Evolutionary conservation across 768 basidiomycete species (phyloP).

Genomic region (Leucocoprinus leucothites): DNA sequence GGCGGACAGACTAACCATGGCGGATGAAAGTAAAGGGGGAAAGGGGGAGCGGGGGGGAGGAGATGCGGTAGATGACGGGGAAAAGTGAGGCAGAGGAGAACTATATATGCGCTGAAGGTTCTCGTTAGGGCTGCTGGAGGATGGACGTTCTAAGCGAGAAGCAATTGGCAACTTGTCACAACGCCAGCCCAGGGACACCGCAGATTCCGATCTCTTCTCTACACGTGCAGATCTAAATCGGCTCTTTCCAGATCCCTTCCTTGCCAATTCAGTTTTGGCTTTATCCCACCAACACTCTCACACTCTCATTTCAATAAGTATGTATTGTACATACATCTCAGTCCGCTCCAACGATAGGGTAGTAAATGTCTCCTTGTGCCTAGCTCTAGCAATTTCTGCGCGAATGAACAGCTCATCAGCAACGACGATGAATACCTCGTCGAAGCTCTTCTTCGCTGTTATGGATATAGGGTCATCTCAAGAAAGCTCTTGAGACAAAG

Average conservation of each 20-base stretch:
- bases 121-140: neutral
- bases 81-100: neutral
- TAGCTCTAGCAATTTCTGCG: neutral
- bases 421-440: constrained; percentile 46
- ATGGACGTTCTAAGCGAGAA: constrained; percentile 9
- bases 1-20: constrained; percentile 1
- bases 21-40: neutral
- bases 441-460: constrained; percentile 13
- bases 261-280: neutral
- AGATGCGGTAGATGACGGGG: neutral
- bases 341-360: neutral
- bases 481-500: neutral
- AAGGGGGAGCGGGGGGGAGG: neutral
- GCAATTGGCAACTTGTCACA: constrained; percentile 2
- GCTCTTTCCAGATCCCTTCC: neutral
- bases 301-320: neutral
- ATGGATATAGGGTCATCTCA: neutral
- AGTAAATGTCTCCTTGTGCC: neutral
- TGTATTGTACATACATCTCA: neutral
- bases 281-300: no score
- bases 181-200: neutral
- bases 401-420: constrained; percentile 22
- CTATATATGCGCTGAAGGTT: neutral
- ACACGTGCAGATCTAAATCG: constrained; percentile 10
- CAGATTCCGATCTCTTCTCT: neutral